phyloP scores from a whole-genome alignment of 352 stramenopile species.

The Phytopythium oedochilum region DNA sequence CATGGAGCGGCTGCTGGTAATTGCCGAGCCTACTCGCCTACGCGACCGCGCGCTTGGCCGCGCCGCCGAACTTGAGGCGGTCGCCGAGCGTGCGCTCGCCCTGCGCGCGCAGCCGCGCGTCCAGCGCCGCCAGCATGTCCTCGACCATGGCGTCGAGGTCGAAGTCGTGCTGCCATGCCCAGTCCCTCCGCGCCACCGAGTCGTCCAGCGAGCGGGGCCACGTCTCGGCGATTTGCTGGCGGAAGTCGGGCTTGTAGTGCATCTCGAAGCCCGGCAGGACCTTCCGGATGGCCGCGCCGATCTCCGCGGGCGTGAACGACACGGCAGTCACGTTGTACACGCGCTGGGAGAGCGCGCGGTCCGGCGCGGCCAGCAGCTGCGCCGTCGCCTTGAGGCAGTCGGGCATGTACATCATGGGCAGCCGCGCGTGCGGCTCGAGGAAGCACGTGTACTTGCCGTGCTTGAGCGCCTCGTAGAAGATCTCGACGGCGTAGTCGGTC shows the following conservation, averaged over 20 bases:
- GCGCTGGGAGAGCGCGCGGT: conserved; percentile 70
- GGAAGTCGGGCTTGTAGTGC: conserved; percentile 85
- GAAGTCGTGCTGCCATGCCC: conserved; percentile 87
- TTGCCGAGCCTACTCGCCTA: no score
- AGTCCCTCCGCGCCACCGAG: conserved; percentile 74
- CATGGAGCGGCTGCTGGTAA: no score
- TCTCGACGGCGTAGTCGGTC: conserved; percentile 92
- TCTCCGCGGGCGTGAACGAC: conserved; percentile 85
- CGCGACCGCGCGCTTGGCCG: background rate
- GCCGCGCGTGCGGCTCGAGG: conserved; percentile 59
- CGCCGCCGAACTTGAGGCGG: background rate
- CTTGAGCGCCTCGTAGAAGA: conserved; percentile 91
- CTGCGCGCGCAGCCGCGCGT: conserved; percentile 48
- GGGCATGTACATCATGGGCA: conserved; percentile 96
- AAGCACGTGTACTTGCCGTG: conserved; percentile 89
- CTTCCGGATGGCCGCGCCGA: conserved; percentile 84
- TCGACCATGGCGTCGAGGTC: conserved; percentile 87
- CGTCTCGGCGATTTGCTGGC: conserved; percentile 89
- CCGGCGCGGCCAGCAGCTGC: conserved; percentile 70
- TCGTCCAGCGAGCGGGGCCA: conserved; percentile 89
- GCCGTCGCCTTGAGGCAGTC: conserved; percentile 88
- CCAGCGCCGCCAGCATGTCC: conserved; percentile 87
- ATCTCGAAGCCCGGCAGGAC: conserved; percentile 87
- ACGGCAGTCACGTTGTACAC: conserved; percentile 91
- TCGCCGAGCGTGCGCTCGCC: conserved; percentile 3